Percentiles rank a stretch among this genome's conserved stretches.
These are phyloP conservation scores for Colletotrichum sp. DNA, from an alignment of 2,329 filamentous ascomycete genomes.

Conservation along the genomic window DNA sequence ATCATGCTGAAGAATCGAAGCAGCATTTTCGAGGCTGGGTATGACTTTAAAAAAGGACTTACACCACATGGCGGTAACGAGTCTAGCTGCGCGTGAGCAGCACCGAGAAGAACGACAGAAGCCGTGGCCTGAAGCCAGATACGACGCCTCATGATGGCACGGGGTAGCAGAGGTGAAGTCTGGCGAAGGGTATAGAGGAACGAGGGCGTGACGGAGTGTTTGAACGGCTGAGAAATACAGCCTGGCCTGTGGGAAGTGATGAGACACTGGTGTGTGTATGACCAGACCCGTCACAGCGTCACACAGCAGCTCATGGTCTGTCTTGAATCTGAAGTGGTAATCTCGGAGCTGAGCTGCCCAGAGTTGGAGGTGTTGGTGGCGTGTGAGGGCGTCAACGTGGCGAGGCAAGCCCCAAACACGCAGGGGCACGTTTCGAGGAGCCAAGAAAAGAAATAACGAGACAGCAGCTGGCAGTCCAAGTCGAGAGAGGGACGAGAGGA, in stretches of 20 bases:
- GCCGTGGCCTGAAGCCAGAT: background rate
- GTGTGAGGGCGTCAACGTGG: background rate
- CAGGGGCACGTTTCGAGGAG: background rate
- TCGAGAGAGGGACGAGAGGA: background rate
- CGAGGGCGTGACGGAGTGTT: background rate
- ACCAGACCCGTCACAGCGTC: slow-evolving; percentile 10
- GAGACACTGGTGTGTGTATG: background rate
- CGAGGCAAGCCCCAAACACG: background rate
- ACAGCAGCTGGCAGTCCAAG: background rate
- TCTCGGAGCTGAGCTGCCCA: background rate
- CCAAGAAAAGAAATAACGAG: background rate
- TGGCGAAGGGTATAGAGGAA: background rate
- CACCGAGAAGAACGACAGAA: background rate
- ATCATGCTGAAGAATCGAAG: background rate
- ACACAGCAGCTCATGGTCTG: slow-evolving; percentile 12
- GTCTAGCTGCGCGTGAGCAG: slow-evolving; percentile 9
- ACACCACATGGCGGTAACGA: slow-evolving; percentile 20
- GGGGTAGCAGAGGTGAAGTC: background rate
- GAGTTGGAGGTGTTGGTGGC: background rate
- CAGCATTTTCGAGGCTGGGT: background rate
- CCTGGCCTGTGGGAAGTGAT: background rate
- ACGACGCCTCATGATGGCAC: background rate
- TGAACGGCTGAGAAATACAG: background rate
- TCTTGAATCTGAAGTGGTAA: background rate
- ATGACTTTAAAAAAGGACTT: background rate